Percentiles rank a stretch among this genome's conserved stretches.
These are phyloP conservation scores for Magnolia officinalis DNA, from an alignment of 164 flowering plant genomes.

Conservation along the genomic window DNA sequence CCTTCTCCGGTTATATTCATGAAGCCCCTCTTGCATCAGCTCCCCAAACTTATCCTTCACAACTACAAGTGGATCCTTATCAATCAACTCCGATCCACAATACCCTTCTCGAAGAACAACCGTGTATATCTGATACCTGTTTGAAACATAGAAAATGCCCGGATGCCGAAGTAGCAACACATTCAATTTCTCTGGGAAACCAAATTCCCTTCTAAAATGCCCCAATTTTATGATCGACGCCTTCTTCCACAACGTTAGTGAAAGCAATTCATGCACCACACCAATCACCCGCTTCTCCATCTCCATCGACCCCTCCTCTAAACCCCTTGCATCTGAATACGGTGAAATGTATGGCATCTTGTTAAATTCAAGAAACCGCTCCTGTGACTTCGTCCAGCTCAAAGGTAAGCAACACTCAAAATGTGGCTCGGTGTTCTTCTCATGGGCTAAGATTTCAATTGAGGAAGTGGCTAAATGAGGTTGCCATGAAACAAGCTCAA, in stretches of 20 bases:
- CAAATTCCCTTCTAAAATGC: slow-evolving; percentile 78
- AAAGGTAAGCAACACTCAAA: slow-evolving; percentile 71
- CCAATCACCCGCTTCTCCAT: slow-evolving; percentile 82
- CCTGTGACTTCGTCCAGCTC: slow-evolving; percentile 73
- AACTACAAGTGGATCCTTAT: slow-evolving; percentile 82
- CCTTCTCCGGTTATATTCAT: slow-evolving; percentile 67
- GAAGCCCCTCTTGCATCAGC: slow-evolving; percentile 88
- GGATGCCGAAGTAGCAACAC: slow-evolving; percentile 73
- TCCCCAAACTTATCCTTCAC: slow-evolving; percentile 94
- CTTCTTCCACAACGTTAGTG: slow-evolving; percentile 89
- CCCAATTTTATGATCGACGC: slow-evolving; percentile 68
- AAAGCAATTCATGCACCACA: slow-evolving; percentile 79
- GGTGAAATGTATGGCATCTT: slow-evolving; percentile 75
- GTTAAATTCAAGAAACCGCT: slow-evolving; percentile 70
- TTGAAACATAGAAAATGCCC: slow-evolving; percentile 88
- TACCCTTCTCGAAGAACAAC: slow-evolving; percentile 86
- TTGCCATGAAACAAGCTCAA: slow-evolving; percentile 70
- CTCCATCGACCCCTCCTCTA: slow-evolving; percentile 64
- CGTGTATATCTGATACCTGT: slow-evolving; percentile 75
- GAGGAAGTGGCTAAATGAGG: slow-evolving; percentile 62
- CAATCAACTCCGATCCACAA: slow-evolving; percentile 59
- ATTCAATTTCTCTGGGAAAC: slow-evolving; percentile 66
- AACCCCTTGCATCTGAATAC: slow-evolving; percentile 34
- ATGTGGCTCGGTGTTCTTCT: slow-evolving; percentile 41
- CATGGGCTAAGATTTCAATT: slow-evolving; percentile 45